Base-by-base conservation (phyloP, 2,329 filamentous ascomycete genomes). In the Paecilomyces fulvus region DNA sequence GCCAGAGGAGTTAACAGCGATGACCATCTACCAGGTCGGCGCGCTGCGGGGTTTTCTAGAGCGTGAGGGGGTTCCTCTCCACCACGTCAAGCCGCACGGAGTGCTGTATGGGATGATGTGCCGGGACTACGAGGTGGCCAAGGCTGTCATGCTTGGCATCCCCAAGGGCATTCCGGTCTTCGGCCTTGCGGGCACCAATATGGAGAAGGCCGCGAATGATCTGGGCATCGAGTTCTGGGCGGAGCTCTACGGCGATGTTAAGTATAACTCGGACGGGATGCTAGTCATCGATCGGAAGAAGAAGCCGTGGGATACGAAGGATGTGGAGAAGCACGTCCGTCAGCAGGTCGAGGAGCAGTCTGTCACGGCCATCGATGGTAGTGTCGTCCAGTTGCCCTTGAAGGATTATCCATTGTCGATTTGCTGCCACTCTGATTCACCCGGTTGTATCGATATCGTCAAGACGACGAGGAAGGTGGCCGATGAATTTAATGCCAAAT, bases 81-180 rank as follows among this genome's bases (percentile, higher is more conserved):
- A 83, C 61, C 84, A 87, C 61, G 79, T 87, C 46, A 87, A 85
- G 65, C 82, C 83, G 2, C 83, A 86, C 56, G 82, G 83, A 3
- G 77, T 81, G 21, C 72, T 86, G 1, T 85, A 83, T 63, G 79
- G 79, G 3, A 81, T 81, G 78, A 80, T 79, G 72, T 78, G 76
- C 59, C 67, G 79, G 58, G 77, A 82, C 60, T 72, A 73, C 53
- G 78, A 80, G 11, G 71, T 78, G 2, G 80, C 80, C 31, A 71
- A 73, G 49, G 81, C 80, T 0, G 80, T 83, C 1, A 80, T 81
- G 65, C 66, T 69, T n/a, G 80, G 75, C 3, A 76, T 83, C 30
- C 80, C 80, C 0, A 71, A 73, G 49, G 79, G 78, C 0, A 73
- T 75, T 0, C 74, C 75, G 0, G 79, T 83, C 0, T 83, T 83